Evolutionary conservation across 495 filamentous ascomycete genomes (phyloP), one percentile per base, ranked within the genome.

Genomic region (Oidiodendron maius): DNA sequence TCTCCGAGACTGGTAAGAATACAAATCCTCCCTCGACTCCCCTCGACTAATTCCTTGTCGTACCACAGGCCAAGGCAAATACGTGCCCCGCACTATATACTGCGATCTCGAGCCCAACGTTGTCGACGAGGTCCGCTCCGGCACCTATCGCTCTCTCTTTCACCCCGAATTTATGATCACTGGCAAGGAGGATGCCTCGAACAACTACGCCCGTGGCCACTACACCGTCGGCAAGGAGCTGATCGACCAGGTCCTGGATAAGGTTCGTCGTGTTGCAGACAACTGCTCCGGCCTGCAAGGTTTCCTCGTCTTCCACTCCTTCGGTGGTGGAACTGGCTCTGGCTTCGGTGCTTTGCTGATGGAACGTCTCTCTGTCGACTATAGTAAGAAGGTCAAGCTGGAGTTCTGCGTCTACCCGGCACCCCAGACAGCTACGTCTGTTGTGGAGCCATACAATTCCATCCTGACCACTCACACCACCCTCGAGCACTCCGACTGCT

Each of bases 41-140:
- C n/a, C 15, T 53, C 24, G 26, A 54, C 44, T 45, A 28, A 55
- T 36, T 23, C 36, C 30, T 40, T 39, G 2, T 50, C 4, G 36
- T 12, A 37, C 3, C 36, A 40, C 32, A 61, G 93, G 94, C 67
- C 84, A 96, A 74, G 93, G 93, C 71, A 96, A 96, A 72, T 97
- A 96, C 66, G 93, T 98, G 55, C 93, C 93, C 61, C 88, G 93
- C 61, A 96, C 93, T 64, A 97, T 98, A 77, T 96, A 98, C 82
- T 87, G 84, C 78, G 93, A 98, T 86, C 86, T 98, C 61, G 93
- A 98, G 77, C 93, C 93, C 72, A 98, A 98, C 68, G 93, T 98
- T 57, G 86, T 98, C 76, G 93, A 98, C 69, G 94, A 98, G 78
- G 94, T 97, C 71, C 89, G 93, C 74, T 95, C 91, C 55, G 91